A percentile compares a stretch with the other conserved stretches of the same genome.
Evolutionary conservation across 805 yeast genomes (phyloP).

Genomic region (Zygotorulaspora sp.): DNA sequence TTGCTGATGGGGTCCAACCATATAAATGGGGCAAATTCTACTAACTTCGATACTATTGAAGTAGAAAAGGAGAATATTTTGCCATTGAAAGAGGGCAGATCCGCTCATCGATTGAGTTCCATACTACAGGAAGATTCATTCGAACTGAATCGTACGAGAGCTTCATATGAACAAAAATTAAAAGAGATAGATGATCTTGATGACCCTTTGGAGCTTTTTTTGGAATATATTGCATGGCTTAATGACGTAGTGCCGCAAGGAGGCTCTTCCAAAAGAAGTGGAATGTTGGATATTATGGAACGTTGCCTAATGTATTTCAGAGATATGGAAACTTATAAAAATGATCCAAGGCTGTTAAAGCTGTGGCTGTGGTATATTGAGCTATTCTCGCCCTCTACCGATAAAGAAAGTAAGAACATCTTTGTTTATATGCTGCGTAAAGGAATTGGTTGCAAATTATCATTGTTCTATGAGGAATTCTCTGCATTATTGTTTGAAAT

Average conservation of each 20-base stretch:
- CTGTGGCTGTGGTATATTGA: slow-evolving; percentile 79
- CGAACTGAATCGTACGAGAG: slow-evolving; percentile 25
- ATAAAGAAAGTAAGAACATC: slow-evolving; percentile 66
- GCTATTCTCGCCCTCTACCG: slow-evolving; percentile 33
- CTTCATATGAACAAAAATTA: slow-evolving; percentile 48
- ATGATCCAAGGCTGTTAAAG: slow-evolving; percentile 75
- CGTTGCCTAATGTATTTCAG: slow-evolving; percentile 65
- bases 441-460: slow-evolving; percentile 61
- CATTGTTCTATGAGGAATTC: slow-evolving; percentile 75
- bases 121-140: slow-evolving; percentile 31
- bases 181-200: slow-evolving; percentile 56
- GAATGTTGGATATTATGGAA: slow-evolving; percentile 61
- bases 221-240: slow-evolving; percentile 76
- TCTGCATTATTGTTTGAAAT: slow-evolving; percentile 40
- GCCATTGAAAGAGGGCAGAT: slow-evolving; percentile 63
- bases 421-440: slow-evolving; percentile 67
- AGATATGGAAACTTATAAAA: slow-evolving; percentile 61
- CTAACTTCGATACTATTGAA: slow-evolving; percentile 46
- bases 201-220: slow-evolving; percentile 74
- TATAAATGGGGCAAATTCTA: slow-evolving; percentile 7
- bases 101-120: slow-evolving; percentile 53
- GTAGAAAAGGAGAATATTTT: slow-evolving; percentile 71
- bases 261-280: slow-evolving; percentile 55
- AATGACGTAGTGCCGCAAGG: slow-evolving; percentile 60
- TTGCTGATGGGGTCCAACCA: slow-evolving; percentile 6